Evolutionary conservation across 2,329 filamentous ascomycete genomes (phyloP).

Genomic region (Colletotrichum echinochloae): DNA sequence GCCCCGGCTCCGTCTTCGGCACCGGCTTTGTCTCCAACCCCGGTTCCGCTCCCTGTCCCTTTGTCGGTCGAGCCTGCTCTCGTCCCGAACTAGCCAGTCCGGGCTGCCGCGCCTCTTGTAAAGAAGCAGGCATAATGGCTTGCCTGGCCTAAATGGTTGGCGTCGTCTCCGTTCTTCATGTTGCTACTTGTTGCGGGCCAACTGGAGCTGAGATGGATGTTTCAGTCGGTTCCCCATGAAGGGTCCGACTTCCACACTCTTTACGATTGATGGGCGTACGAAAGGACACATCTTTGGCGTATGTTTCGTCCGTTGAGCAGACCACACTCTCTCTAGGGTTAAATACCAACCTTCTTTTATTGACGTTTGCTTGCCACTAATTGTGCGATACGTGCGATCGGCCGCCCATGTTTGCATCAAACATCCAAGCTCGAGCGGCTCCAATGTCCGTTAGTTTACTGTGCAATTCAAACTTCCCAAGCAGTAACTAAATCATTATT

Average conservation of each 20-base stretch:
- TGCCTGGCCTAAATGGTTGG: not conserved
- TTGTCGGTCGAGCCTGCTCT: slow-evolving; percentile 9
- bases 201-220: not conserved
- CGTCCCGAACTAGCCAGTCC: slow-evolving; percentile 8
- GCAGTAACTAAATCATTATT: not conserved
- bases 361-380: not conserved
- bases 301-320: not conserved
- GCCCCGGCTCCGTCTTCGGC: slow-evolving; percentile 1
- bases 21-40: not conserved
- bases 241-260: slow-evolving; percentile 26
- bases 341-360: slow-evolving; percentile 32
- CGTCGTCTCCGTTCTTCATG: not conserved
- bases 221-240: slow-evolving; percentile 27
- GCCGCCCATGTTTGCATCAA: not conserved
- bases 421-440: not conserved
- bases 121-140: not conserved
- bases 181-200: slow-evolving; percentile 12
- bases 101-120: slow-evolving; percentile 1
- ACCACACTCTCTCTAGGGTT: slow-evolving; percentile 18
- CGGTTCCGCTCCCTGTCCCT: not conserved
- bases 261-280: slow-evolving; percentile 13
- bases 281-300: not conserved
- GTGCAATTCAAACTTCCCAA: not conserved
- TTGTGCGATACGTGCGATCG: not conserved
- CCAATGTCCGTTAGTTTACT: not conserved